Evolutionary conservation across 208 protist species (phyloP), one percentile per base, ranked within the genome.

Genomic region (Naegleria lovaniensis): DNA sequence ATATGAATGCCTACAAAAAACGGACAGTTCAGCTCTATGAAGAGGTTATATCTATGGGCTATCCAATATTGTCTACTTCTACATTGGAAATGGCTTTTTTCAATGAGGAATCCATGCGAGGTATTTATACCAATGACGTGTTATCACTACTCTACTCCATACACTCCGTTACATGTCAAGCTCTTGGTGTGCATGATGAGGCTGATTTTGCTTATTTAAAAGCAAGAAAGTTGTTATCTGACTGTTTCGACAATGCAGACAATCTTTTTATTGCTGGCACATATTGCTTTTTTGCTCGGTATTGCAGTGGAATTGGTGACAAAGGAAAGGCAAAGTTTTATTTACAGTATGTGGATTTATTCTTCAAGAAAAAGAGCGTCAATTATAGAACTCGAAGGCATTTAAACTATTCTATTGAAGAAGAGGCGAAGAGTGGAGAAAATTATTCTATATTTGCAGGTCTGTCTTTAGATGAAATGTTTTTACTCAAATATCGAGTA

Each of bases 331-430:
- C 67, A 15, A 79, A 79, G 9, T 79, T 79, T 79, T 79, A 79
- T 79, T 33, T 79, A 0, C 19, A 79, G 19, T 79, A 79, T 79
- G 67, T 79, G n/a, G 67, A 79, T 79, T 79, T 79, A 79, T 79
- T 79, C n/a, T 79, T 79, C 29, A 79, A 33, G 25, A 79, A 79
- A n/a, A 79, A 33, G n/a, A 79, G n/a, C n/a, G 25, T 36, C 0
- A 79, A 25, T 79, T 79, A 36, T 79, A 79, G n/a, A 79, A 79
- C 13, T 9, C 25, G n/a, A 79, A 79, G 25, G 5, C 29, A 79
- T 33, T 79, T 79, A 33, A 79, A 79, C 29, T 79, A 79, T 79
- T 79, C 67, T 79, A 79, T 79, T 79, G 67, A 79, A 36, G 67
- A 79, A 36, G 67, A 79, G n/a, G 9, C 13, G 0, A 79, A 79